Base-by-base conservation (phyloP, 2,329 filamentous ascomycete species). In the Pseudogymnoascus sp. region DNA sequence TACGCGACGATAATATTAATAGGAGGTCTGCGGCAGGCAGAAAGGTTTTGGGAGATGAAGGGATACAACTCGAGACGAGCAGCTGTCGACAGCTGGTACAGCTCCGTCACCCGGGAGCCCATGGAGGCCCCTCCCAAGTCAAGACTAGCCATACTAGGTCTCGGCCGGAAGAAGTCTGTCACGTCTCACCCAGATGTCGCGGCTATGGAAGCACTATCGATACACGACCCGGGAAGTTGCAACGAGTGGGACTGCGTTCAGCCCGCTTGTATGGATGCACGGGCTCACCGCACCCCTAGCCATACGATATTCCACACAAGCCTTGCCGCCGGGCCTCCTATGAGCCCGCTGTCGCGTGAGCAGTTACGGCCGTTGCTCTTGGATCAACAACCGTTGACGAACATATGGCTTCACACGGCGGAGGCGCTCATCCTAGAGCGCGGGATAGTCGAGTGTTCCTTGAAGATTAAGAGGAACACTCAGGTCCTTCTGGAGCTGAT, bases 11-110 rank as follows among this genome's bases (percentile, higher is more conserved):
- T 86, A 11, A 69, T 88, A 8, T 82, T 80, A 47, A 75, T 87
- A 10, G 85, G 85, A 35, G 85, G 85, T 1, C 74, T 88, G 63
- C 79, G 84, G 7, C 83, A 87, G 69, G 84, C 86, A 1, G 82
- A 87, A 67, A 77, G 80, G 50, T 79, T 88, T 37, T 88, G 85
- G 85, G 84, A 87, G 69, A 84, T 85, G 40, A 86, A 86, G 69
- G 84, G 84, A 1, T 88, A 88, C 72, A 87, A 85, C 69, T 77
- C 77, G 61, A 78, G 85, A 33, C 78, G 84, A 63, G 77, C 77
- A 18, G 80, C 82, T 1, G 84, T 88, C 14, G 85, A 88, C 68
- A 75, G 70, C 4, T 88, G 84, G 84, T 85, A 82, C 70, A 77
- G 78, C 42, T 77, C 75, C 16, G 72, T 87, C 7, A 76, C 77